A percentile compares a stretch with the other conserved stretches of the same genome.
phyloP scores from a whole-genome alignment of 108 stramenopile genomes.

The Skeletonema grethae region DNA sequence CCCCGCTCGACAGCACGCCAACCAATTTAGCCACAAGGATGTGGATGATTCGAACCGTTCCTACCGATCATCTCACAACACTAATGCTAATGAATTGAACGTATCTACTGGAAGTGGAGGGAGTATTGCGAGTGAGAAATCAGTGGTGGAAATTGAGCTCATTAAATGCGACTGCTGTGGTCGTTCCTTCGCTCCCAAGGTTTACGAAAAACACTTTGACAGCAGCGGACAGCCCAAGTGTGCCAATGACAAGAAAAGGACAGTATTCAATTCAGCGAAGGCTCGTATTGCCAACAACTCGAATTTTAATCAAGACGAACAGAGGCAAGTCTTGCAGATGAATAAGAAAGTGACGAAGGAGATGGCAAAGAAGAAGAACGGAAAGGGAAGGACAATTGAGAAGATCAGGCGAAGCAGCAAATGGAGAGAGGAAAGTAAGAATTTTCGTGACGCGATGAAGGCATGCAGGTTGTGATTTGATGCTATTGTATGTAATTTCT shows the following conservation, averaged over 20 bases:
- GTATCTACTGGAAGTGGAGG: neutral
- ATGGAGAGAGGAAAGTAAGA: constrained; percentile 33
- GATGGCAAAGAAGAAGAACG: constrained; percentile 20
- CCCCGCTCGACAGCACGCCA: neutral
- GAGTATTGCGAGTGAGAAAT: constrained; percentile 12
- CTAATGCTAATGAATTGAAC: neutral
- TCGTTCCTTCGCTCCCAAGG: constrained; percentile 44
- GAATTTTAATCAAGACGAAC: constrained; percentile 39
- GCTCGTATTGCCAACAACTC: constrained; percentile 40
- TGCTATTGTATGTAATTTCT: neutral
- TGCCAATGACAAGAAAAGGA: constrained; percentile 32
- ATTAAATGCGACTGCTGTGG: constrained; percentile 38
- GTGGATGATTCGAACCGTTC: neutral
- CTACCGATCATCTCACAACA: neutral
- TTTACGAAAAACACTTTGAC: constrained; percentile 47
- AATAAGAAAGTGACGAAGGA: constrained; percentile 38
- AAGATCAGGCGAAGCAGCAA: constrained; percentile 32
- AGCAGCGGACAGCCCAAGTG: constrained; percentile 47
- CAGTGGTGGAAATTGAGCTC: constrained; percentile 36
- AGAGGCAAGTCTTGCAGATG: constrained; percentile 24
- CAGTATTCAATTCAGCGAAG: constrained; percentile 44
- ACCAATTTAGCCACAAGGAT: neutral
- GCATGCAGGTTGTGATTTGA: constrained; percentile 12
- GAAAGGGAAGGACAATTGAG: constrained; percentile 5
- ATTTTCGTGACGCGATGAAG: constrained; percentile 47